These are phyloP conservation scores for Fusarium zealandicum DNA, from an alignment of 2,329 filamentous ascomycete species.

Conservation along the genomic window DNA sequence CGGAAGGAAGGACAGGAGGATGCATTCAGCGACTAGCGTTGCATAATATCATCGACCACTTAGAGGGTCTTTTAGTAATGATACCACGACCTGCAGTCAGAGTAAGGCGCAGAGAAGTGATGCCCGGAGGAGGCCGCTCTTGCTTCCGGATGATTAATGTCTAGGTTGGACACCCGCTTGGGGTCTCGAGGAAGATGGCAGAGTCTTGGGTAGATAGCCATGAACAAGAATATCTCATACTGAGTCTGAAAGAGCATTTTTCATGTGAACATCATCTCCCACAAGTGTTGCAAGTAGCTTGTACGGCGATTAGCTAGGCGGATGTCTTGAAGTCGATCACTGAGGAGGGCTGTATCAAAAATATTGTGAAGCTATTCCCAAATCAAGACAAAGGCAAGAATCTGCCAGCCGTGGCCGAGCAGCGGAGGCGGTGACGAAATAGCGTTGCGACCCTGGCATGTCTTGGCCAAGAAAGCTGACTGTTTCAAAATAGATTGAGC, in stretches of 20 bases:
- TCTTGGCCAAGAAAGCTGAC: not conserved
- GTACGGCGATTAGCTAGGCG: not conserved
- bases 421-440: conserved; percentile 1
- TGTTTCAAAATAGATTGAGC: conserved; percentile 32
- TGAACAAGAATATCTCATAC: conserved; percentile 5
- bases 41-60: conserved; percentile 3
- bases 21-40: conserved; percentile 26
- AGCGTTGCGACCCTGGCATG: conserved; percentile 9
- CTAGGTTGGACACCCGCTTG: conserved; percentile 4
- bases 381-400: not conserved
- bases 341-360: not conserved
- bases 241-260: not conserved
- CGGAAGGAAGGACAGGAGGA: not conserved
- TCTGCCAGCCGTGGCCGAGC: not conserved
- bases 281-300: not conserved
- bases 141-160: conserved; percentile 1
- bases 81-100: conserved; percentile 11
- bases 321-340: not conserved
- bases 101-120: not conserved
- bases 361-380: conserved; percentile 12
- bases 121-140: not conserved
- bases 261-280: too few species aligned
- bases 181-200: not conserved
- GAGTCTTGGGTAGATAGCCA: conserved; percentile 13
- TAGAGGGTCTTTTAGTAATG: conserved; percentile 10